Conservation (phyloP, 2,329 filamentous ascomycete species). For the Neurospora sp. region DNA sequence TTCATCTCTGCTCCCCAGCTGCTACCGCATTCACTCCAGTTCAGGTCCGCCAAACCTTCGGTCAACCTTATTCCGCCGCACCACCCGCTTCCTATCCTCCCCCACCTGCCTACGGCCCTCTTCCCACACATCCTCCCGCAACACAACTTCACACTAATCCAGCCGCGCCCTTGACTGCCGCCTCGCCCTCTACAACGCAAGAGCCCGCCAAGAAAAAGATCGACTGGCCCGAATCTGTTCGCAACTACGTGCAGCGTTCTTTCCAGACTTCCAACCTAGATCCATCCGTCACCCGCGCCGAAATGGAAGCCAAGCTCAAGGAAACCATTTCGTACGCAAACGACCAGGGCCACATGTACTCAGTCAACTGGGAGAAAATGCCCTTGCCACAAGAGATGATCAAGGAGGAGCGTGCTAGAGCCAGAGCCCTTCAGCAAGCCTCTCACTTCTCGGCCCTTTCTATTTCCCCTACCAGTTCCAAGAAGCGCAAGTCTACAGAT, state of each 20-base stretch:
- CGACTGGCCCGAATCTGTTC: conserved; percentile 74
- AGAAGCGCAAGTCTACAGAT: conserved; percentile 77
- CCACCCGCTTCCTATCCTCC: conserved; percentile 19
- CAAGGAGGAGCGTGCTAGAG: conserved; percentile 49
- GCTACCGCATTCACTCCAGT: conserved; percentile 51
- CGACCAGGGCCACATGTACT: conserved; percentile 59
- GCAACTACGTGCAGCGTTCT: conserved; percentile 79
- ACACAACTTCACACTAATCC: conserved; percentile 19
- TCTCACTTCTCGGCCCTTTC: conserved; percentile 4
- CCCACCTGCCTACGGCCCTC: conserved; percentile 16
- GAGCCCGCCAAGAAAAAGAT: conserved; percentile 46
- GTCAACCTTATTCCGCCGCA: conserved; percentile 30
- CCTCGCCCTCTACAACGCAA: conserved; percentile 2
- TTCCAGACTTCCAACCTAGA: conserved; percentile 68
- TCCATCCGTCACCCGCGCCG: conserved; percentile 48
- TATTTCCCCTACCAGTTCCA: conserved; percentile 30
- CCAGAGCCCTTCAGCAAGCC: conserved; percentile 8
- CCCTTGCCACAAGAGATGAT: conserved; percentile 81
- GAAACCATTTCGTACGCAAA: conserved; percentile 75
- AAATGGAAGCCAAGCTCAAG: conserved; percentile 80
- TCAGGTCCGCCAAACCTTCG: conserved; percentile 51
- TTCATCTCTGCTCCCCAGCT: conserved; percentile 10
- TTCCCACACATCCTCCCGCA: conserved; percentile 11
- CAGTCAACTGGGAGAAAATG: conserved; percentile 72
- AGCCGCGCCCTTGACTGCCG: not conserved